phyloP scores from a whole-genome alignment of 176 grass and related monocot genomes.

The Aegilops umbellulata region DNA sequence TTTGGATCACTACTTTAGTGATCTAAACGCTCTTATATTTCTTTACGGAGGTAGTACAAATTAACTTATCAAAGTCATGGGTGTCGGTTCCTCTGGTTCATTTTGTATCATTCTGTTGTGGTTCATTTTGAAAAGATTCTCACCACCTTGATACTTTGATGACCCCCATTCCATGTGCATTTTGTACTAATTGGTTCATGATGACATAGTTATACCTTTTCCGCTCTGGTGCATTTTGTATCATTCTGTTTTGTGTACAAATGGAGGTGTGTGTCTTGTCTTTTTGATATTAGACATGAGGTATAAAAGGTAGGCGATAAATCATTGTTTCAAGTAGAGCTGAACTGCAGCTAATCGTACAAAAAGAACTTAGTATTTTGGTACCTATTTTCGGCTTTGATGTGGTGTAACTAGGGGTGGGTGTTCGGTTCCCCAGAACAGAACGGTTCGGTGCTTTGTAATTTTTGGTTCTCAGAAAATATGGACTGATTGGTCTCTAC shows the following conservation, averaged over 20 bases:
- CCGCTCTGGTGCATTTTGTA: slow-evolving; percentile 19
- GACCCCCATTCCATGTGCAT: too few relatives aligned
- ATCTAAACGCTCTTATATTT: too few relatives aligned
- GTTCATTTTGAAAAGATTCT: too few relatives aligned
- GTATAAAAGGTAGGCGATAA: background rate
- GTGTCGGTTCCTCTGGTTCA: too few relatives aligned
- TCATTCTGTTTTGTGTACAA: slow-evolving; percentile 6
- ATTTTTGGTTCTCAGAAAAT: background rate
- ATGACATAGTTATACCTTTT: too few relatives aligned
- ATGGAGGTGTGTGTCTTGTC: background rate
- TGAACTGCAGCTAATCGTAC: background rate
- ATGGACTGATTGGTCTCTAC: background rate
- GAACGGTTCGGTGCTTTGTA: background rate
- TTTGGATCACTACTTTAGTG: too few relatives aligned
- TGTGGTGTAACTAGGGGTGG: background rate
- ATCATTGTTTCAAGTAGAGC: background rate
- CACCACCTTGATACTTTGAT: too few relatives aligned
- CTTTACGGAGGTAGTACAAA: background rate
- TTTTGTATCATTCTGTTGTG: too few relatives aligned
- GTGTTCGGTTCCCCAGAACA: background rate
- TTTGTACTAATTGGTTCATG: too few relatives aligned
- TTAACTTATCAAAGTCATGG: background rate
- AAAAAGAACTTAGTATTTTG: slow-evolving; percentile 7
- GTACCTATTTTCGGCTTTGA: background rate
- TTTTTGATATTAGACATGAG: background rate